Conservation (phyloP, 1,284 basidiomycete species). For the Megacollybia platyphylla region DNA sequence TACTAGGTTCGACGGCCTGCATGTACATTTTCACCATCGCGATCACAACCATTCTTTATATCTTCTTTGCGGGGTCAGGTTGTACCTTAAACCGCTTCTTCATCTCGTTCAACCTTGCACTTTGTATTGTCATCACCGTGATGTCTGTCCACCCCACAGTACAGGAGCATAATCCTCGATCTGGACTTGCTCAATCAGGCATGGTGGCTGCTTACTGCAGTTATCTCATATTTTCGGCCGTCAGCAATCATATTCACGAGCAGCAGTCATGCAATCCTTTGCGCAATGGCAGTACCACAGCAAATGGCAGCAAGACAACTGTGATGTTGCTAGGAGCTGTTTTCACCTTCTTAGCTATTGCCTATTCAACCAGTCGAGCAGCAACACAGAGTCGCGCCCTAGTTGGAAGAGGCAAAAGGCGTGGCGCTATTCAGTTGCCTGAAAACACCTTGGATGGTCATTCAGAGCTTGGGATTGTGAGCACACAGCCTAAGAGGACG, state of each 20-base stretch:
- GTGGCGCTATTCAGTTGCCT: conserved; percentile 51
- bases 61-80: conserved; percentile 80
- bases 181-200: conserved; percentile 88
- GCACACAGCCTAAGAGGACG: conserved; percentile 74
- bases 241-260: conserved; percentile 84
- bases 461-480: conserved; percentile 65
- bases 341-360: conserved; percentile 97
- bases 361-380: conserved; percentile 92
- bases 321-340: conserved; percentile 85
- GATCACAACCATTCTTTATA: conserved; percentile 81
- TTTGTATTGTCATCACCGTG: conserved; percentile 74
- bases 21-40: conserved; percentile 81
- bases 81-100: conserved; percentile 92
- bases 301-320: conserved; percentile 69
- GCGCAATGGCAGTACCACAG: conserved; percentile 36
- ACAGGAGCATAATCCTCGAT: conserved; percentile 90
- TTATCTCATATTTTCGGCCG: conserved; percentile 89
- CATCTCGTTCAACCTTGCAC: conserved; percentile 86
- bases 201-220: conserved; percentile 98
- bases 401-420: conserved; percentile 61
- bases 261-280: conserved; percentile 86
- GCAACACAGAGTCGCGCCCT: conserved; percentile 91
- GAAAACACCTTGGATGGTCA: conserved; percentile 36
- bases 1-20: conserved; percentile 85
- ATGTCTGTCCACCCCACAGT: conserved; percentile 79